Percentiles rank a stretch among this genome's conserved stretches.
phyloP scores from a whole-genome alignment of 768 basidiomycete genomes.

The Tulasnella sp. region DNA sequence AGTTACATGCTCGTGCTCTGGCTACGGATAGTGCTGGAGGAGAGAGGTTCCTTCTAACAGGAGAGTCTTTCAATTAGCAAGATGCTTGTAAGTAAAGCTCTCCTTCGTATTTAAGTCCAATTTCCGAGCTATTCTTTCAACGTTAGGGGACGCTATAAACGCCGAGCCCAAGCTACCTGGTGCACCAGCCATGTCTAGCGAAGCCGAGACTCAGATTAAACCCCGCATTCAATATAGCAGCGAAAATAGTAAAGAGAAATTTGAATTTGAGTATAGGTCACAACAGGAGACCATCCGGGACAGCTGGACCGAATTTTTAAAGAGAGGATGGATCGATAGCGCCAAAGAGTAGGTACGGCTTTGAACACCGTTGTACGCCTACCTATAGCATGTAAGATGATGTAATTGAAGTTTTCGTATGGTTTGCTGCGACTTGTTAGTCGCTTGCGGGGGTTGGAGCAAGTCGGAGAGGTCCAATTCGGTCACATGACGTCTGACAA shows the following conservation, averaged over 20 bases:
- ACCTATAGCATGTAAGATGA: neutral
- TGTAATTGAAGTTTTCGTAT: too few relatives aligned
- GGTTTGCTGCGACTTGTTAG: too few relatives aligned
- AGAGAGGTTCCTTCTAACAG: neutral
- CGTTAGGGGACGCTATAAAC: neutral
- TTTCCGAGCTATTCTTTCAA: neutral
- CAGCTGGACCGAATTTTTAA: neutral
- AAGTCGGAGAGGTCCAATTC: too few relatives aligned
- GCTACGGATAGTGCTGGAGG: neutral
- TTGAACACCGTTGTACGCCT: neutral
- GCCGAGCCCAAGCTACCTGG: neutral
- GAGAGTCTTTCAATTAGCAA: neutral
- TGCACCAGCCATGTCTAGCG: neutral
- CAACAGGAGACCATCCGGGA: neutral
- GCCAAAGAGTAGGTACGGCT: neutral
- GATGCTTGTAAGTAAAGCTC: neutral
- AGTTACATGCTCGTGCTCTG: neutral
- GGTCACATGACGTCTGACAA: neutral
- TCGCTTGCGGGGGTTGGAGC: too few relatives aligned
- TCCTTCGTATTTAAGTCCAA: neutral
- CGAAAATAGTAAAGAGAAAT: neutral
- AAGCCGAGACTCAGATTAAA: neutral
- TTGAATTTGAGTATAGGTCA: neutral
- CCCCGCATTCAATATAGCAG: neutral
- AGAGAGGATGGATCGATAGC: neutral